Percentiles rank a stretch among this genome's conserved stretches.
Conservation (phyloP, 2,329 filamentous ascomycete genomes). For the Clonostachys chloroleuca region DNA sequence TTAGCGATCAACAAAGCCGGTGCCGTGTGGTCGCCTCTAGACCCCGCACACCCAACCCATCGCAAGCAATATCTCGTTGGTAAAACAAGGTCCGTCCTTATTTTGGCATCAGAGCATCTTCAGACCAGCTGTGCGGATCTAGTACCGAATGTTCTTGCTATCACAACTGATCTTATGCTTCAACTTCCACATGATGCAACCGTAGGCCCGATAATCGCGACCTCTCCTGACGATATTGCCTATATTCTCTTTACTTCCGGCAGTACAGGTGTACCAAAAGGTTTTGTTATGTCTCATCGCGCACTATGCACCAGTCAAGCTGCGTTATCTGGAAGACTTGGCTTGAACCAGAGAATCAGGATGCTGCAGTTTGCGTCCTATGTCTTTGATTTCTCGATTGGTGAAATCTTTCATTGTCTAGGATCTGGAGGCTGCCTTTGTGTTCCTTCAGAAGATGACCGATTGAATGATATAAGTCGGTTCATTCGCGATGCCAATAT, state of each 20-base stretch:
- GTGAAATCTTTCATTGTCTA: neutral
- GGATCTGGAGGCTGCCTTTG: neutral
- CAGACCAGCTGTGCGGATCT: conserved; percentile 10
- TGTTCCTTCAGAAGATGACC: neutral
- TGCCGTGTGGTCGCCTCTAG: conserved; percentile 8
- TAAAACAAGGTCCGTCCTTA: conserved; percentile 4
- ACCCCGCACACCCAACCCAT: conserved; percentile 6
- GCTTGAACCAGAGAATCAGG: conserved; percentile 27
- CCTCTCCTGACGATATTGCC: conserved; percentile 1
- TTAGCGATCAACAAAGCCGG: conserved; percentile 10
- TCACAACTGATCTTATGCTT: neutral
- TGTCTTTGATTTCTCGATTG: neutral
- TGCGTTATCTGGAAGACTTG: neutral
- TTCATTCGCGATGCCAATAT: neutral
- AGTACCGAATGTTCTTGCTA: conserved; percentile 3
- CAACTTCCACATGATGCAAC: conserved; percentile 11
- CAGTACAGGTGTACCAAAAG: conserved; percentile 11
- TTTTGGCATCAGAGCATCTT: conserved; percentile 5
- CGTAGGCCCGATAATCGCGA: neutral
- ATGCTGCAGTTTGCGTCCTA: conserved; percentile 16
- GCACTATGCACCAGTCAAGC: conserved; percentile 1
- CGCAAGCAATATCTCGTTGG: conserved; percentile 5
- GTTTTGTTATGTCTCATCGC: conserved; percentile 10
- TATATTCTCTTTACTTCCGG: conserved; percentile 13
- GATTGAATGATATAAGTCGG: neutral